phyloP scores from a whole-genome alignment of 306 rosid species.

The Medicago lupulina region DNA sequence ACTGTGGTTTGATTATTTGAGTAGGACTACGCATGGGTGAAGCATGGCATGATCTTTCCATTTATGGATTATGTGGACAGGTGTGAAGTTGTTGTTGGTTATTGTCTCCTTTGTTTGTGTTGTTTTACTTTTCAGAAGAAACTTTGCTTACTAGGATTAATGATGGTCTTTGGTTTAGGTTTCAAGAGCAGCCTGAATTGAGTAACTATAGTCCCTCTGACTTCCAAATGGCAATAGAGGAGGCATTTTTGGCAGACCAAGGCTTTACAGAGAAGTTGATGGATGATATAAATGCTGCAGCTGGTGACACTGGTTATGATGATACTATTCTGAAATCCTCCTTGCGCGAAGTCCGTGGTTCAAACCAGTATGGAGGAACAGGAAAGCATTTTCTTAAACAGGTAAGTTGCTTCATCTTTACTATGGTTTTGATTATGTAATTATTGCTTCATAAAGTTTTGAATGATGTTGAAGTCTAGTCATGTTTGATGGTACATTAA shows the following conservation, averaged over 20 bases:
- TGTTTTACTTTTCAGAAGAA: constrained; percentile 8
- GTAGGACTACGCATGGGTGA: constrained; percentile 99
- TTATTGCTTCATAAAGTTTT: constrained; percentile 14
- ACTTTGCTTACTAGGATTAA: constrained; percentile 43
- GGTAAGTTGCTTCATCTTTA: constrained; percentile 45
- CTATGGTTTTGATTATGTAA: constrained; percentile 31
- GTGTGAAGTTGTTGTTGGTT: constrained; percentile 53
- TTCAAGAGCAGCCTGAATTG: constrained; percentile 82
- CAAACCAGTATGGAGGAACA: constrained; percentile 70
- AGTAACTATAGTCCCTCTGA: constrained; percentile 64
- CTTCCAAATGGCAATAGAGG: constrained; percentile 90
- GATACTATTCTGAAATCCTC: constrained; percentile 66
- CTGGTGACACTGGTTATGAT: constrained; percentile 68
- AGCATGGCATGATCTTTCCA: constrained; percentile 88
- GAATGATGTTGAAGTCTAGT: constrained; percentile 14
- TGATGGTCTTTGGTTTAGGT: constrained; percentile 61
- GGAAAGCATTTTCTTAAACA: constrained; percentile 58
- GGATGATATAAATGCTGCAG: constrained; percentile 92
- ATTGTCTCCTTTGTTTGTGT: constrained; percentile 24
- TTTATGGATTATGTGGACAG: constrained; percentile 84
- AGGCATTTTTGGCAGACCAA: constrained; percentile 92
- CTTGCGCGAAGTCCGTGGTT: constrained; percentile 65
- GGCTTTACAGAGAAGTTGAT: constrained; percentile 93
- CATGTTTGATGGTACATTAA: constrained; percentile 36
- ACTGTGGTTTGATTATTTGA: constrained; percentile 50